Conservation (phyloP, 108 stramenopile species). For the Cyclotella kingstonii region DNA sequence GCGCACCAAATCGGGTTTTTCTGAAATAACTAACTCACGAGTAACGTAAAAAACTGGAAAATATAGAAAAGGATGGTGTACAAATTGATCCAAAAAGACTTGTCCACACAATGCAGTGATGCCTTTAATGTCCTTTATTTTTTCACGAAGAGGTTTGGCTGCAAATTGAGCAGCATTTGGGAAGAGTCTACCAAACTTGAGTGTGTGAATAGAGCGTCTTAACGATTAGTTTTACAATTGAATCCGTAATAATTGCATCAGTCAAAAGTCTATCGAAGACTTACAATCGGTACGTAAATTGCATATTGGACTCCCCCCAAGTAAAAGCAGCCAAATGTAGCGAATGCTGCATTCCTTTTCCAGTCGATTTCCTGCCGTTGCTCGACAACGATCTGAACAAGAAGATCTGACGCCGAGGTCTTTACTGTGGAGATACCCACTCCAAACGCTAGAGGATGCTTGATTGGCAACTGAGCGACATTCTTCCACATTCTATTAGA, state of each 20-base stretch:
- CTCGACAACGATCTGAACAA: conserved; percentile 86
- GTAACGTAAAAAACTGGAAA: conserved; percentile 91
- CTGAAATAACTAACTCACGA: conserved; percentile 77
- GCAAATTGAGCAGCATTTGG: conserved; percentile 76
- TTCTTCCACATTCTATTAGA: conserved; percentile 13
- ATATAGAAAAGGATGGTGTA: conserved; percentile 89
- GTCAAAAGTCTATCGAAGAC: no score
- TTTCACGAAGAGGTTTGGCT: conserved; percentile 61
- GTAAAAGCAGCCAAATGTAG: conserved; percentile 84
- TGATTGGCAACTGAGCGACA: conserved; percentile 49
- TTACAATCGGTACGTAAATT: conserved; percentile 72
- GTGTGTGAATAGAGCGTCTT: neutral
- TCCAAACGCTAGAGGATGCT: conserved; percentile 84
- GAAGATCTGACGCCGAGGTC: conserved; percentile 74
- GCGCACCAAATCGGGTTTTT: conserved; percentile 58
- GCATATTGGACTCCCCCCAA: conserved; percentile 85
- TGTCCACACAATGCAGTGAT: conserved; percentile 41
- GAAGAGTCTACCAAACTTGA: conserved; percentile 66
- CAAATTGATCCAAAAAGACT: conserved; percentile 68
- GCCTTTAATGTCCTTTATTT: conserved; percentile 68
- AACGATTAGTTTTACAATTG: neutral
- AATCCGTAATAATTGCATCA: no score
- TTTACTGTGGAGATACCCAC: conserved; percentile 76
- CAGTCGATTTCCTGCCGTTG: conserved; percentile 72
- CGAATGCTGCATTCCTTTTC: conserved; percentile 89